Evolutionary conservation across 2,329 filamentous ascomycete species (phyloP).

Genomic region (Davidsoniella australis): DNA sequence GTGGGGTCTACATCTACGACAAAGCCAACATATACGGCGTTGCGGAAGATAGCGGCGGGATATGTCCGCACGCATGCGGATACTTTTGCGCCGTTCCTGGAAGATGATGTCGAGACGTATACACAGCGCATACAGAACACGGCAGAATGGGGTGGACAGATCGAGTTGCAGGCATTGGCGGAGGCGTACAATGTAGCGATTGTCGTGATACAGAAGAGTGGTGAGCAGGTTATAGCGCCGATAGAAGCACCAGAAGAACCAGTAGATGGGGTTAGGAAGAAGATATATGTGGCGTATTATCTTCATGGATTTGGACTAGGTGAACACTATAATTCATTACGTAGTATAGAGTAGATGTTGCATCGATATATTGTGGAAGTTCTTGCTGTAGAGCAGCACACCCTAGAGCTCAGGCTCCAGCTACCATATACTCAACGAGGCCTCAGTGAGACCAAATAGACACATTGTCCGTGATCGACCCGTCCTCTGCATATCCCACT

Average conservation of each 20-base stretch:
- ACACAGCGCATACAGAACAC: conserved; percentile 64
- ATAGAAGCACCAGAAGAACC: conserved; percentile 13
- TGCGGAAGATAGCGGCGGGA: conserved; percentile 54
- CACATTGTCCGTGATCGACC: conserved; percentile 33
- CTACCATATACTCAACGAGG: background rate
- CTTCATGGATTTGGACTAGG: conserved; percentile 83
- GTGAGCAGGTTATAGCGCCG: conserved; percentile 57
- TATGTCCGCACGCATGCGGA: conserved; percentile 61
- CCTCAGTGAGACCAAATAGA: conserved; percentile 31
- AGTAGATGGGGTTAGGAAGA: conserved; percentile 25
- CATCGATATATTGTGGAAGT: background rate
- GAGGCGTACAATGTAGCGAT: conserved; percentile 66
- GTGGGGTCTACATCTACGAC: background rate
- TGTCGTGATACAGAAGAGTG: conserved; percentile 69
- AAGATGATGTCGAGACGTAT: conserved; percentile 61
- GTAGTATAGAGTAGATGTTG: conserved; percentile 16
- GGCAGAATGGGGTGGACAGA: conserved; percentile 88
- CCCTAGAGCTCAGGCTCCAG: background rate
- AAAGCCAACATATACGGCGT: conserved; percentile 18
- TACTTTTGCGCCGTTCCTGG: conserved; percentile 75
- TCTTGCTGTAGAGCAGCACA: background rate
- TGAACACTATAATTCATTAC: conserved; percentile 91
- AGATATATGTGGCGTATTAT: conserved; percentile 89
- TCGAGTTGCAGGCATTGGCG: conserved; percentile 75
- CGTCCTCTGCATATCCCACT: conserved; percentile 28